These are phyloP conservation scores for Trichoderma sp. DNA, from an alignment of 2,329 filamentous ascomycete species.

Conservation along the genomic window DNA sequence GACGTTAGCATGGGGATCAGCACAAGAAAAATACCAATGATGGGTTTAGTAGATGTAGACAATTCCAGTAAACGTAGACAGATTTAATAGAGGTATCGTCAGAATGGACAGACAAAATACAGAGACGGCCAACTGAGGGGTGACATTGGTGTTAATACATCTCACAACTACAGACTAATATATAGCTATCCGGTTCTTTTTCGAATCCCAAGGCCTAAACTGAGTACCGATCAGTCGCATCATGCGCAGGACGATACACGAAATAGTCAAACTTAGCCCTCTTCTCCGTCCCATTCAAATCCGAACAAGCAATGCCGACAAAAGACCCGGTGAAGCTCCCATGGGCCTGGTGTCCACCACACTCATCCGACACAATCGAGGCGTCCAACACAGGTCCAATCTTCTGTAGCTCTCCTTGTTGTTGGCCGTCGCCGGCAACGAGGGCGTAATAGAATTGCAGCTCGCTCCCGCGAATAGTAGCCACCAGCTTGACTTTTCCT, in stretches of 20 bases:
- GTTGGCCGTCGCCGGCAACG: slow-evolving; percentile 24
- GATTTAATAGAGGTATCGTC: too few species aligned
- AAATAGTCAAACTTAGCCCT: slow-evolving; percentile 52
- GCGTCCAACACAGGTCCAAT: slow-evolving; percentile 58
- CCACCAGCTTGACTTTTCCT: slow-evolving; percentile 52
- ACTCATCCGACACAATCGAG: slow-evolving; percentile 60
- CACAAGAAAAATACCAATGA: neutral
- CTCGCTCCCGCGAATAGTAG: slow-evolving; percentile 48
- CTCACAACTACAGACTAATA: neutral
- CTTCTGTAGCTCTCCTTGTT: slow-evolving; percentile 36
- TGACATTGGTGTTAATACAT: neutral
- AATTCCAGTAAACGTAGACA: too few species aligned
- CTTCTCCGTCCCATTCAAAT: slow-evolving; percentile 50
- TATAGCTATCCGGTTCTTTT: neutral
- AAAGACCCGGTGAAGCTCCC: slow-evolving; percentile 64
- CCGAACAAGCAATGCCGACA: slow-evolving; percentile 54
- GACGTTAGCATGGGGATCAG: neutral
- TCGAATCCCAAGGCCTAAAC: neutral
- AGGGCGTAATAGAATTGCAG: slow-evolving; percentile 58
- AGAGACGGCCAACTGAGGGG: neutral
- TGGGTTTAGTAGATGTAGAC: neutral
- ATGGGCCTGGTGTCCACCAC: slow-evolving; percentile 57
- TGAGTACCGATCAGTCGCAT: slow-evolving; percentile 42
- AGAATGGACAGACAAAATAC: neutral
- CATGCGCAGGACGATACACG: slow-evolving; percentile 46